Base-by-base conservation (phyloP, 768 basidiomycete species). In the Multifurca ochricompacta region DNA sequence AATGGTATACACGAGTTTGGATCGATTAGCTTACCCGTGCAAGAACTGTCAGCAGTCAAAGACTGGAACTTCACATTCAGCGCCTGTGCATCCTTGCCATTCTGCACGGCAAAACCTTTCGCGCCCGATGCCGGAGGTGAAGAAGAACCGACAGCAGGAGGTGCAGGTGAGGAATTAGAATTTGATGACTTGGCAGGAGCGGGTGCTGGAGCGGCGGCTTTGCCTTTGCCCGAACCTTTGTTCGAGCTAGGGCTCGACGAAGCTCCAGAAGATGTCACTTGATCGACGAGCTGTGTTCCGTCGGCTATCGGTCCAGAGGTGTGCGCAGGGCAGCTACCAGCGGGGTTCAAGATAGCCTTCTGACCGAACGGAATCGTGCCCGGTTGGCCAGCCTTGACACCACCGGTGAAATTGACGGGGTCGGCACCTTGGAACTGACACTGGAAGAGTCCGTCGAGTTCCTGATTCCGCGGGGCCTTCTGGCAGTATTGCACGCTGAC, bases 341-440 rank as follows among this genome's bases (percentile, higher is more conserved):
- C 63, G 21, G 79, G 77, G 57, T 60, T 70, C 30, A 79, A 48
- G 1, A 71, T 64, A 5, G 69, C 59, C 13, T 54, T 70, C 40
- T 68, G 63, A 41, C 77, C 77, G 48, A 80, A 74, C 7, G 81
- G 80, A 53, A 80, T 76, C 16, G 80, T 82, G 30, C 78, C 80
- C 2, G 64, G 31, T 6, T 58, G 65, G 19, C 80, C 80, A 32
- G 74, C 70, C 8, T 66, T 56, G 41, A 69, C 54, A 37, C 72
- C 72, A 35, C 74, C 74, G 45, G 74, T 74, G 59, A 81, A 81
- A 1, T 66, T 70, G 9, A 59, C 69, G 34, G 68, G 69, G 46
- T 79, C 63, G 21, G 70, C 71, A 49, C 78, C 73, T 58, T 71
- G 66, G 66, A 75, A 81, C 64, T 82, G 81, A 63, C 79, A 81